A percentile compares a stretch with the other conserved stretches of the same genome.
phyloP scores from a whole-genome alignment of 78 protist species.

The Dictyostelium firmibasis region DNA sequence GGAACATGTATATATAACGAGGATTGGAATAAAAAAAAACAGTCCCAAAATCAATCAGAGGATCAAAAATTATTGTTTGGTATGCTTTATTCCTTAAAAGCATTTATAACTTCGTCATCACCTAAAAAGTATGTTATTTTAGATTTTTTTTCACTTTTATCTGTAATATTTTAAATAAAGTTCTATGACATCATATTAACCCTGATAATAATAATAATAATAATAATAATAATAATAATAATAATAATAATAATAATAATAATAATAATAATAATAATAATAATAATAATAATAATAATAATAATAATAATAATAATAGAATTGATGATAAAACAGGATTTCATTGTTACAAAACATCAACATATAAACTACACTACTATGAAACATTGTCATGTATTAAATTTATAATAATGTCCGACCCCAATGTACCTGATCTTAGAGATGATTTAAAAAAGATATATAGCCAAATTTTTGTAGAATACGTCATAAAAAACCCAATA shows the following conservation, averaged over 20 bases:
- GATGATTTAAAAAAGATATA: constrained; percentile 75
- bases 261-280: too few relatives aligned
- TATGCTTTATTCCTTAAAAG: constrained; percentile 73
- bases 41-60: constrained; percentile 42
- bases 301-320: too few relatives aligned
- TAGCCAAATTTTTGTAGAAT: constrained; percentile 72
- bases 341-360: constrained; percentile 70
- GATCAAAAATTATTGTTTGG: constrained; percentile 85
- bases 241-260: too few relatives aligned
- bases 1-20: constrained; percentile 71
- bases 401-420: constrained; percentile 79
- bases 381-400: constrained; percentile 81
- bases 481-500: constrained; percentile 80
- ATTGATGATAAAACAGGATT: constrained; percentile 55
- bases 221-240: too few relatives aligned
- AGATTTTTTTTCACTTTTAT: neutral
- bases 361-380: constrained; percentile 80
- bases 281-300: too few relatives aligned
- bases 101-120: constrained; percentile 30
- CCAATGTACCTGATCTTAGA: constrained; percentile 63
- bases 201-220: too few relatives aligned
- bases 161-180: neutral
- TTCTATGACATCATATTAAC: too few relatives aligned
- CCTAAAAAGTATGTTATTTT: constrained; percentile 73
- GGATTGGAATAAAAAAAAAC: constrained; percentile 76